These are phyloP conservation scores for Polytrichum formosum DNA, from an alignment of 225 moss, liverwort and hornwort genomes.

Conservation along the genomic window DNA sequence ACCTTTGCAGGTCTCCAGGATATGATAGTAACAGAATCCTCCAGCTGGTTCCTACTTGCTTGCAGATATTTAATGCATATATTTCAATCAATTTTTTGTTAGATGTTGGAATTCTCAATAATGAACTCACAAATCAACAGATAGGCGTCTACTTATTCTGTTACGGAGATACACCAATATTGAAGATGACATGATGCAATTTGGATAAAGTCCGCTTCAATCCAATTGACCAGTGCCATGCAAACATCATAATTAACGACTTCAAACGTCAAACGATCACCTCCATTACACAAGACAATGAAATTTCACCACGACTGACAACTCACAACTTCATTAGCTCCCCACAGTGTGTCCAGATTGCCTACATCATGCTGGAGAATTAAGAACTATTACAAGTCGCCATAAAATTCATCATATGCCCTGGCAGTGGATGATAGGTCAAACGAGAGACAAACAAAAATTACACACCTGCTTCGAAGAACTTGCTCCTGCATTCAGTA, in stretches of 20 bases:
- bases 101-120: neutral
- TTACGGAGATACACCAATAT: neutral
- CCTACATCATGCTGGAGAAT: neutral
- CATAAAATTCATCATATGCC: neutral
- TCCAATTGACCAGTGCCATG: neutral
- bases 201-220: neutral
- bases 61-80: too few species aligned
- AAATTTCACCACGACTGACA: too few species aligned
- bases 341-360: neutral
- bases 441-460: neutral
- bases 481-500: constrained; percentile 26
- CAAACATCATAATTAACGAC: neutral
- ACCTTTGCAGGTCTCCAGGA: neutral
- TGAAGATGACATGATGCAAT: neutral
- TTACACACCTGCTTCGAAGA: constrained; percentile 38
- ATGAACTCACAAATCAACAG: neutral
- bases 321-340: too few species aligned
- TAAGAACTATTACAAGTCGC: neutral
- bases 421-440: neutral
- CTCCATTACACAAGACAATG: too few species aligned
- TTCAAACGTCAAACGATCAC: neutral
- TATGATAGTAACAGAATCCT: too few species aligned
- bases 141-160: neutral
- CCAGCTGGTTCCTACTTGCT: too few species aligned
- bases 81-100: neutral